These are phyloP conservation scores for Coemansia sp. DNA, from an alignment of 192 early-diverging fungal species.

Conservation along the genomic window DNA sequence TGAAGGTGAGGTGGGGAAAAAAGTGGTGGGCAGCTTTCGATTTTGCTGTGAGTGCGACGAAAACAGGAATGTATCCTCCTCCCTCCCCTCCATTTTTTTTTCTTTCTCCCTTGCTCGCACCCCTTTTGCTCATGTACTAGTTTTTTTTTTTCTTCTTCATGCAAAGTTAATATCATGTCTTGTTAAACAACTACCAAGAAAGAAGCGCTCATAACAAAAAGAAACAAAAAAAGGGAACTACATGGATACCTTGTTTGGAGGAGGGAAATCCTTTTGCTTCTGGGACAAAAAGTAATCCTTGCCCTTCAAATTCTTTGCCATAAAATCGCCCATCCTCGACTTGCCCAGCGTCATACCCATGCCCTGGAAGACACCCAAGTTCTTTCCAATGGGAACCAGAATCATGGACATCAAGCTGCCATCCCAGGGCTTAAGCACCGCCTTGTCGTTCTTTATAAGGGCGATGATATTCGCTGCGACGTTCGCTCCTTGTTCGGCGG, in stretches of 20 bases:
- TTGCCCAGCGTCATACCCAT: conserved; percentile 42
- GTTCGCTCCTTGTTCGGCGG: conserved; percentile 15
- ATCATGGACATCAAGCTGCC: conserved; percentile 26
- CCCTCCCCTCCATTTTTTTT: too few species aligned
- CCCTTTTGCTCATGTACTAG: too few species aligned
- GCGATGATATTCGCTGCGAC: conserved; percentile 35
- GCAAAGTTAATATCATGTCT: too few species aligned
- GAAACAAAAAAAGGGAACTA: background rate
- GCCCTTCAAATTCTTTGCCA: conserved; percentile 25
- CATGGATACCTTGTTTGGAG: background rate
- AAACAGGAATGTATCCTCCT: too few species aligned
- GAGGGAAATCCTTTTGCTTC: conserved; percentile 8
- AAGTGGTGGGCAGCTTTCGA: too few species aligned
- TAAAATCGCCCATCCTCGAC: conserved; percentile 33
- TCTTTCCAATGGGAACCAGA: conserved; percentile 41
- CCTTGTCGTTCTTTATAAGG: conserved; percentile 16
- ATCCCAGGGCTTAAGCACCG: conserved; percentile 20
- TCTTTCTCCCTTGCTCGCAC: too few species aligned
- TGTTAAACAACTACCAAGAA: too few species aligned
- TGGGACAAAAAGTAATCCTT: conserved; percentile 43
- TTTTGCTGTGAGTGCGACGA: too few species aligned
- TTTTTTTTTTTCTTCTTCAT: too few species aligned
- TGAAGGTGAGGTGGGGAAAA: too few species aligned
- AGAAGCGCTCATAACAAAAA: background rate
- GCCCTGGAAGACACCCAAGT: conserved; percentile 42